Percentiles rank a stretch among this genome's conserved stretches.
Conservation (phyloP, 2,329 filamentous ascomycete genomes). For the Zymoseptoria pseudotritici region DNA sequence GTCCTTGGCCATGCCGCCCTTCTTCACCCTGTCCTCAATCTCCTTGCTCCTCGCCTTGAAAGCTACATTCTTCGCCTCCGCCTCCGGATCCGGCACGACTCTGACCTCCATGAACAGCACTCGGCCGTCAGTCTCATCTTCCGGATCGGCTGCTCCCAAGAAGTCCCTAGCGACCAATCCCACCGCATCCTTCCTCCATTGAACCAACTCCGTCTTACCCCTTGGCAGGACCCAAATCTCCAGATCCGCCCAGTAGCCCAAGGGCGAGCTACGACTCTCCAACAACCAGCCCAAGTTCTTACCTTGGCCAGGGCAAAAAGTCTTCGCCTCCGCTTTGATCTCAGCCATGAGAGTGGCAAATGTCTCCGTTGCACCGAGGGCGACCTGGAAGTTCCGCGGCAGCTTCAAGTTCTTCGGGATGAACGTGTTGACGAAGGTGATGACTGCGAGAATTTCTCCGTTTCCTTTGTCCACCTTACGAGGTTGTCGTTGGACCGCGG, state of each 20-base stretch:
- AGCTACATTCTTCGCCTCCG: neutral
- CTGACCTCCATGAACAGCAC: conserved; percentile 2
- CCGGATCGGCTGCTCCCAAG: neutral
- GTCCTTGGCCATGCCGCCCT: neutral
- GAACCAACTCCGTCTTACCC: neutral
- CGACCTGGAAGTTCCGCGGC: neutral
- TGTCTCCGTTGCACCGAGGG: neutral
- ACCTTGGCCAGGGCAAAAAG: neutral
- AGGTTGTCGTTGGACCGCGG: neutral
- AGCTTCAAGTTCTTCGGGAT: neutral
- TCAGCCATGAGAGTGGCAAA: neutral
- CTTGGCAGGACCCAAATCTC: neutral
- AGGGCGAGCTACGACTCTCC: neutral
- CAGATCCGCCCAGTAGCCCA: conserved; percentile 1
- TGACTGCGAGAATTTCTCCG: neutral
- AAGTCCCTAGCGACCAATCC: conserved; percentile 1
- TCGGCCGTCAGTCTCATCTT: neutral
- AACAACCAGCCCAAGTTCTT: neutral
- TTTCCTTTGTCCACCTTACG: neutral
- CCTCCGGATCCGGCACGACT: conserved; percentile 1
- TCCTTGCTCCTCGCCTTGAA: neutral
- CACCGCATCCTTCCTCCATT: neutral
- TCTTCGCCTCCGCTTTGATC: neutral
- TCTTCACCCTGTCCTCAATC: neutral
- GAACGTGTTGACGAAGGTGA: neutral